Percentiles rank a stretch among this genome's conserved stretches.
Evolutionary conservation across 1,284 basidiomycete genomes (phyloP).

Genomic region (Somion occarium): DNA sequence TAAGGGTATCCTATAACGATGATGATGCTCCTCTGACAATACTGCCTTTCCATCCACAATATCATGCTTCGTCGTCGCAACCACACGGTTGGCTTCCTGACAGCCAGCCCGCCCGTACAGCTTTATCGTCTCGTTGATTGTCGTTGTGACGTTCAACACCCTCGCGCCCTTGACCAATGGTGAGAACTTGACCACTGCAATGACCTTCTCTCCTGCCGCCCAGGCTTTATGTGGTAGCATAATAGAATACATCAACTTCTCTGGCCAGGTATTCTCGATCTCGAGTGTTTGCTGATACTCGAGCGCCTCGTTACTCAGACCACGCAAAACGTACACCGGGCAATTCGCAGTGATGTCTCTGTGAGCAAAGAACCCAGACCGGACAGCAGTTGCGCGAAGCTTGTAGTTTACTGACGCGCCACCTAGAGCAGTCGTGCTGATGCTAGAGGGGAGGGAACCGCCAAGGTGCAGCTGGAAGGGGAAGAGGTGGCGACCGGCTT

Average conservation of each 20-base stretch:
- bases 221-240: constrained; percentile 87
- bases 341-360: constrained; percentile 64
- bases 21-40: constrained; percentile 34
- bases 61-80: constrained; percentile 67
- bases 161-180: constrained; percentile 82
- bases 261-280: constrained; percentile 94
- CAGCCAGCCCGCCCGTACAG: constrained; percentile 48
- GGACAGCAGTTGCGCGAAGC: constrained; percentile 76
- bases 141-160: constrained; percentile 63
- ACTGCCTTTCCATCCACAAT: constrained; percentile 62
- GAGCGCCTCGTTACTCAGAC: constrained; percentile 76
- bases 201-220: constrained; percentile 82
- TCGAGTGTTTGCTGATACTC: constrained; percentile 95
- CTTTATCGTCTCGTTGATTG: constrained; percentile 75
- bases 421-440: constrained; percentile 53
- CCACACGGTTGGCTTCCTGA: constrained; percentile 61
- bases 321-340: constrained; percentile 67
- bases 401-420: constrained; percentile 79
- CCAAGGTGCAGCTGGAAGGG: constrained; percentile 84
- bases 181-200: constrained; percentile 81
- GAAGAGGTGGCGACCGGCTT: constrained; percentile 84
- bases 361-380: constrained; percentile 56
- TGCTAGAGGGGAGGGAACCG: constrained; percentile 75
- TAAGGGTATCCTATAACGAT: constrained; percentile 27
- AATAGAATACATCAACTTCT: constrained; percentile 90